phyloP scores from a whole-genome alignment of 257 asterid genomes.

The Penstemon eatonii region DNA sequence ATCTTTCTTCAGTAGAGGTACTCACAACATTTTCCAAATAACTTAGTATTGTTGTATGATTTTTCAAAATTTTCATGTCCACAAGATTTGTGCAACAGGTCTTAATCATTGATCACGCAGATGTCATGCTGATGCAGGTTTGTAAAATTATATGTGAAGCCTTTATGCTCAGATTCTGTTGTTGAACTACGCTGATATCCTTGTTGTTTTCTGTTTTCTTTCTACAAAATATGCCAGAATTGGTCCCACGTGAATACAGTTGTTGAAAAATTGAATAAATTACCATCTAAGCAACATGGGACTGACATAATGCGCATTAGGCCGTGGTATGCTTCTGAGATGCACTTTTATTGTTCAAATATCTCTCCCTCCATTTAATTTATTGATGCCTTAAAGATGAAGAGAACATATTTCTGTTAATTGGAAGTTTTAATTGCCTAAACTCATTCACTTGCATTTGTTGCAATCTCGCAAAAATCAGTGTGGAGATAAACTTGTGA shows the following conservation, averaged over 20 bases:
- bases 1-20: conserved; percentile 96
- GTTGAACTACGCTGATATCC: conserved; percentile 23
- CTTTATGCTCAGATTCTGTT: conserved; percentile 18
- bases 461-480: conserved; percentile 7
- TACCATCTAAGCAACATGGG: conserved; percentile 86
- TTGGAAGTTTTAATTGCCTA: conserved; percentile 14
- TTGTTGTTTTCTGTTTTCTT: conserved; percentile 6
- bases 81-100: conserved; percentile 48
- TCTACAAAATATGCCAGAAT: conserved; percentile 52
- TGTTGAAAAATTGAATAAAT: conserved; percentile 65
- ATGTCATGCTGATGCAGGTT: conserved; percentile 93
- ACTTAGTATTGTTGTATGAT: conserved; percentile 2
- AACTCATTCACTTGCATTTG: conserved; percentile 7
- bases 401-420: background rate
- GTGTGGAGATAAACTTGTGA: background rate
- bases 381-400: background rate
- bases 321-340: conserved; percentile 63
- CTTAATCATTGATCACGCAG: conserved; percentile 89
- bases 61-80: conserved; percentile 10
- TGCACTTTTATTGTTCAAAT: conserved; percentile 19
- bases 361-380: conserved; percentile 11
- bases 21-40: conserved; percentile 14
- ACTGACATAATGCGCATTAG: conserved; percentile 94
- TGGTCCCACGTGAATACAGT: conserved; percentile 89
- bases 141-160: conserved; percentile 23